Evolutionary conservation across 306 rosid genomes (phyloP).

Genomic region (Luffa aegyptiaca): DNA sequence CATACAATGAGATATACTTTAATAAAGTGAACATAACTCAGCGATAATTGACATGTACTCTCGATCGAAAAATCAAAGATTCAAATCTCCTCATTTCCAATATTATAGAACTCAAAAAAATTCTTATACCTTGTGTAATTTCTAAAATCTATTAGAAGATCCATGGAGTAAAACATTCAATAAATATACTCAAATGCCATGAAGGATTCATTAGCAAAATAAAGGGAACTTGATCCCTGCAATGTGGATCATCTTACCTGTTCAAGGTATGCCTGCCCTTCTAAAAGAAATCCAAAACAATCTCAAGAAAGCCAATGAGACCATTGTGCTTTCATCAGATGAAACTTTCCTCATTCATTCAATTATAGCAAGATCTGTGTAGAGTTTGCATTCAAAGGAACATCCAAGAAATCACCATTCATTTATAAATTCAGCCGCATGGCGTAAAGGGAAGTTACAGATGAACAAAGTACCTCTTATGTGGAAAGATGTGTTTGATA

Average conservation of each 20-base stretch:
- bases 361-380: not conserved
- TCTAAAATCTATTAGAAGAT: too few relatives aligned
- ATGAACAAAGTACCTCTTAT: constrained; percentile 1
- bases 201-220: not conserved
- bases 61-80: too few relatives aligned
- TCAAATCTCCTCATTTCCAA: too few relatives aligned
- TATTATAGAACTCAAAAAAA: too few relatives aligned
- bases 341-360: not conserved
- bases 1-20: too few relatives aligned
- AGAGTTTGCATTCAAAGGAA: not conserved
- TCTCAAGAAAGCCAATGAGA: not conserved
- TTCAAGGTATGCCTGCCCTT: not conserved
- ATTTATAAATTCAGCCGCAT: not conserved
- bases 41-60: too few relatives aligned
- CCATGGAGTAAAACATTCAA: not conserved
- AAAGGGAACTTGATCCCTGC: not conserved
- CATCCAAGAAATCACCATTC: not conserved
- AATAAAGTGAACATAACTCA: too few relatives aligned
- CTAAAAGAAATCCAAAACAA: not conserved
- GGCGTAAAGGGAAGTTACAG: constrained; percentile 7
- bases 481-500: constrained; percentile 4
- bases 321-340: not conserved
- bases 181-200: not conserved
- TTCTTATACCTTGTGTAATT: too few relatives aligned
- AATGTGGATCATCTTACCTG: not conserved